A percentile compares a stretch with the other conserved stretches of the same genome.
Conservation (phyloP, 805 yeast species). For the Zygotorulaspora danielsina region DNA sequence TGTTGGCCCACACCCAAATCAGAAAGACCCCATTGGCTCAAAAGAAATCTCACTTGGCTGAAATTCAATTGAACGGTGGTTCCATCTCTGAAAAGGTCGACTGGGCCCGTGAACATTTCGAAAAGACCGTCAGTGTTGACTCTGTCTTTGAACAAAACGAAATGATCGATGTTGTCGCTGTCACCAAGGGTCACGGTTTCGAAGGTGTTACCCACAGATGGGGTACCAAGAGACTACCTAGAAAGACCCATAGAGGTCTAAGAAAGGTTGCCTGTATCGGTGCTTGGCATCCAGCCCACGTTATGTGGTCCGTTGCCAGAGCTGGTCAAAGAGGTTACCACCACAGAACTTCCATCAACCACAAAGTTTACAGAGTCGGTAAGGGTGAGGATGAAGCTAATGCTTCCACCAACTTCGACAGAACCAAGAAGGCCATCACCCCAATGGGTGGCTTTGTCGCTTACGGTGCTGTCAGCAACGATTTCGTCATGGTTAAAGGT, state of each 20-base stretch:
- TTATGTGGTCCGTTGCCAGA: constrained; percentile 99
- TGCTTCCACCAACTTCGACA: constrained; percentile 97
- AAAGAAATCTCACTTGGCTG: constrained; percentile 99
- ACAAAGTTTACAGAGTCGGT: constrained; percentile 99
- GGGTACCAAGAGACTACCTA: constrained; percentile 99
- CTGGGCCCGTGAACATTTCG: constrained; percentile 99
- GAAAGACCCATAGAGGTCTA: constrained; percentile 99
- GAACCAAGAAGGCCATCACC: constrained; percentile 99
- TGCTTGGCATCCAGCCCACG: constrained; percentile 99
- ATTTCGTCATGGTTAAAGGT: constrained; percentile 96
- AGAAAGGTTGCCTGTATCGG: constrained; percentile 99
- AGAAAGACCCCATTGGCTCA: constrained; percentile 98
- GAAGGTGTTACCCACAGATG: constrained; percentile 99
- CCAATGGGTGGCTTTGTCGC: constrained; percentile 99
- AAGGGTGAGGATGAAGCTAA: constrained; percentile 89
- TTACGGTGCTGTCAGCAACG: constrained; percentile 97
- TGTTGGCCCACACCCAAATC: constrained; percentile 98
- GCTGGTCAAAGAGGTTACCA: constrained; percentile 99
- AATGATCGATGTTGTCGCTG: constrained; percentile 97
- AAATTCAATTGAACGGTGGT: constrained; percentile 99
- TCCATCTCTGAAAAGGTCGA: constrained; percentile 94
- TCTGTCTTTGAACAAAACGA: constrained; percentile 98
- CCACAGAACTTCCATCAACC: constrained; percentile 99
- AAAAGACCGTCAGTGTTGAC: constrained; percentile 95
- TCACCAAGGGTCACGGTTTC: constrained; percentile 99